A percentile compares a stretch with the other conserved stretches of the same genome.
Conservation (phyloP, 2,329 filamentous ascomycete genomes). For the Fusarium sp. region DNA sequence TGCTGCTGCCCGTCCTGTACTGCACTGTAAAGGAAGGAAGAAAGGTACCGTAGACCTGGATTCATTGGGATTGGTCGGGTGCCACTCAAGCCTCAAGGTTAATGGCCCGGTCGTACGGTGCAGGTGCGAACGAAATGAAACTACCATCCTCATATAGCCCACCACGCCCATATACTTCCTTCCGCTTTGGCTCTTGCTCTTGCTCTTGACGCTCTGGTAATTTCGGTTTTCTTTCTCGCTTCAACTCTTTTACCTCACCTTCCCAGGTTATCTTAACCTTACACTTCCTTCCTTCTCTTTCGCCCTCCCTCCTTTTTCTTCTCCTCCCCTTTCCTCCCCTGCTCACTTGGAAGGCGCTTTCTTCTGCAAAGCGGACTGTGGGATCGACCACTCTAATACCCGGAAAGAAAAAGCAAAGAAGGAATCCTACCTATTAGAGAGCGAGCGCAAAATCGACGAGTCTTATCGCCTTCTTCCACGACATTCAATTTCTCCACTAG, state of each 20-base stretch:
- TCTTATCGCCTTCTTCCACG: conserved; percentile 18
- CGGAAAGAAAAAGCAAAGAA: conserved; percentile 16
- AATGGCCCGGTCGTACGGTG: conserved; percentile 46
- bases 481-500: conserved; percentile 20
- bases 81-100: conserved; percentile 41
- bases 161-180: conserved; percentile 41
- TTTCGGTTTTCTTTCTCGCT: conserved; percentile 39
- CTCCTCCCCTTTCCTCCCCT: conserved; percentile 2
- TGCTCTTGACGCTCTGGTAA: conserved; percentile 41
- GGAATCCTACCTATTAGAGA: conserved; percentile 23
- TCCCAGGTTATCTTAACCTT: conserved; percentile 3
- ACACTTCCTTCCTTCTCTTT: background rate
- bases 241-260: conserved; percentile 22
- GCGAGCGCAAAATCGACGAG: conserved; percentile 36
- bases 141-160: conserved; percentile 45
- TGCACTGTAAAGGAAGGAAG: background rate
- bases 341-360: conserved; percentile 9
- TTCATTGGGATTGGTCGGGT: conserved; percentile 30
- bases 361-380: conserved; percentile 11
- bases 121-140: conserved; percentile 41
- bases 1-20: conserved; percentile 40
- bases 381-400: conserved; percentile 28
- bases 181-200: conserved; percentile 18
- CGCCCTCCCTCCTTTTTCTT: conserved; percentile 12
- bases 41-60: conserved; percentile 40